A percentile compares a stretch with the other conserved stretches of the same genome.
Evolutionary conservation across 2,329 filamentous ascomycete genomes (phyloP).

Genomic region (Ascocoryne sarcoides): DNA sequence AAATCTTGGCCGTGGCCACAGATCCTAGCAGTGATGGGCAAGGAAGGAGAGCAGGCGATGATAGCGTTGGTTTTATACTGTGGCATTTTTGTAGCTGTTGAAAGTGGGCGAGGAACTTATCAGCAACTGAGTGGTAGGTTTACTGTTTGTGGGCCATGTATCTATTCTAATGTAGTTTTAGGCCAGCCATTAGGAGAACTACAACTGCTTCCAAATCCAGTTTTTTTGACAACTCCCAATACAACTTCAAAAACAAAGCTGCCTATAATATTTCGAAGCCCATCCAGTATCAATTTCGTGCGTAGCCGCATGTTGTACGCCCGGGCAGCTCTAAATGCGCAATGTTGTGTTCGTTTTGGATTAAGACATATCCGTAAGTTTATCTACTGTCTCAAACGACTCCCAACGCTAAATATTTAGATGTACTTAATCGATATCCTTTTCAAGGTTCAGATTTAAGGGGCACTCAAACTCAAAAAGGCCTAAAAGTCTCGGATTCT

Average conservation of each 20-base stretch:
- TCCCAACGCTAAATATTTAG: slow-evolving; percentile 37
- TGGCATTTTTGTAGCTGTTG: slow-evolving; percentile 61
- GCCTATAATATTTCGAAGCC: slow-evolving; percentile 33
- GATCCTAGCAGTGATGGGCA: slow-evolving; percentile 64
- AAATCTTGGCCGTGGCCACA: slow-evolving; percentile 68
- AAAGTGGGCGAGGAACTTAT: slow-evolving; percentile 54
- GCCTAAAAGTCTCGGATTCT: slow-evolving; percentile 4
- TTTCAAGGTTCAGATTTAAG: slow-evolving; percentile 5
- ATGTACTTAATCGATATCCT: slow-evolving; percentile 68
- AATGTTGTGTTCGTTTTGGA: slow-evolving; percentile 61
- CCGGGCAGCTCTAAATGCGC: slow-evolving; percentile 59
- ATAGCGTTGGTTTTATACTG: slow-evolving; percentile 67
- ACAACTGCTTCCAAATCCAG: slow-evolving; percentile 10
- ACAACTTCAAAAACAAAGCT: not conserved
- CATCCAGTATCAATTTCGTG: slow-evolving; percentile 57
- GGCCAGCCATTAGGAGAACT: slow-evolving; percentile 25
- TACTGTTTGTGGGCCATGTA: slow-evolving; percentile 1
- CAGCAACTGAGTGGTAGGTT: slow-evolving; percentile 68
- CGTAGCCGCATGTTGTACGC: slow-evolving; percentile 83
- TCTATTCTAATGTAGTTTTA: slow-evolving; percentile 12
- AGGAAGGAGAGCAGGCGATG: slow-evolving; percentile 68
- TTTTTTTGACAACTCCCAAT: not conserved
- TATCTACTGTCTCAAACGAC: slow-evolving; percentile 5
- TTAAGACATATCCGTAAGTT: slow-evolving; percentile 70
- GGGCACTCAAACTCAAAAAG: not conserved